Percentiles rank a stretch among this genome's conserved stretches.
Evolutionary conservation across 2,329 filamentous ascomycete species (phyloP).

Genomic region (Exophiala mesophila): DNA sequence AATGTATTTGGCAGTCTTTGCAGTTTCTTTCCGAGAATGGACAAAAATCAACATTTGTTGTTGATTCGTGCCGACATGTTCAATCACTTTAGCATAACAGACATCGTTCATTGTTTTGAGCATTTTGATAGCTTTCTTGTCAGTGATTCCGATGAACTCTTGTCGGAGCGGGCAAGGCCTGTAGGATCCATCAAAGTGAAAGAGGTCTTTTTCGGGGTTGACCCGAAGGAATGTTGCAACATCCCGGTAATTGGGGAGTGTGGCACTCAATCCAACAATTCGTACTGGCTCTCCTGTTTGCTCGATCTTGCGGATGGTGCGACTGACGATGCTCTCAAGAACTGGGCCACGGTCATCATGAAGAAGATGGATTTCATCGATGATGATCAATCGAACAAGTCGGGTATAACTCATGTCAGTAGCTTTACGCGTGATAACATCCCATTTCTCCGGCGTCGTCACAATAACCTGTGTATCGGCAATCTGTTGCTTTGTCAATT

Average conservation of each 20-base stretch:
- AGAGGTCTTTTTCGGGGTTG: constrained; percentile 76
- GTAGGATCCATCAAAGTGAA: constrained; percentile 94
- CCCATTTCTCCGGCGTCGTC: constrained; percentile 98
- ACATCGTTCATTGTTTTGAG: constrained; percentile 99
- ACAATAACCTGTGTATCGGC: constrained; percentile 97
- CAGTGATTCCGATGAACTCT: constrained; percentile 94
- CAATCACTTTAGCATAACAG: constrained; percentile 93
- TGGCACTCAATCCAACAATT: constrained; percentile 87
- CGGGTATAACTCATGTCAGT: constrained; percentile 96
- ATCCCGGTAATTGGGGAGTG: constrained; percentile 91
- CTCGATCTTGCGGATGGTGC: constrained; percentile 87
- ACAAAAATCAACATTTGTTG: constrained; percentile 99
- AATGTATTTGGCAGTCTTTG: constrained; percentile 94
- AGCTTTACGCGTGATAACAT: constrained; percentile 96
- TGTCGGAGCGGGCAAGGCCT: constrained; percentile 91
- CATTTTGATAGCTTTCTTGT: constrained; percentile 98
- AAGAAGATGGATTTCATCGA: constrained; percentile 95
- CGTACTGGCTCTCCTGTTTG: constrained; percentile 91
- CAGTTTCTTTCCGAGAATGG: constrained; percentile 95
- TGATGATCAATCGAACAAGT: constrained; percentile 90
- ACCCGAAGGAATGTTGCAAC: constrained; percentile 93
- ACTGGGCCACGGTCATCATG: constrained; percentile 97
- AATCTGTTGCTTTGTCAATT: constrained; percentile 98
- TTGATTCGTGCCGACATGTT: constrained; percentile 85
- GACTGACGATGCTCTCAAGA: constrained; percentile 90